phyloP scores from a whole-genome alignment of 1,139 yeast genomes.

The Saccharomyces hybrid region DNA sequence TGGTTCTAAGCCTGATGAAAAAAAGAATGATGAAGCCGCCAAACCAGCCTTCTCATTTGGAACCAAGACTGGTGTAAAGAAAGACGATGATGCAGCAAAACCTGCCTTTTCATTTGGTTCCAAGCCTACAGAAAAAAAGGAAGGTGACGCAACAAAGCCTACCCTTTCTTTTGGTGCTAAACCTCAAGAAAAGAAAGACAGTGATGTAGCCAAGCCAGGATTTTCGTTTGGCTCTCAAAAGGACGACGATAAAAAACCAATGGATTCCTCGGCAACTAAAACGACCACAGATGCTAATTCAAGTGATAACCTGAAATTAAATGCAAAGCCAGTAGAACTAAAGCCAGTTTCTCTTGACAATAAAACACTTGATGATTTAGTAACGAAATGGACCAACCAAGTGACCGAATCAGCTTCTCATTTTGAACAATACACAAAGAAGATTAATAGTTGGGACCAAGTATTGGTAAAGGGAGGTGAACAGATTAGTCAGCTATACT shows the following conservation, averaged over 20 bases:
- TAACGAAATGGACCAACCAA: slow-evolving; percentile 89
- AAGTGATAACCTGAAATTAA: slow-evolving; percentile 8
- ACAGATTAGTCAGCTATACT: slow-evolving; percentile 68
- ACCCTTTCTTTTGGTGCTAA: slow-evolving; percentile 23
- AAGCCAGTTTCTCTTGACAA: slow-evolving; percentile 76
- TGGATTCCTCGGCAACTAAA: slow-evolving; percentile 17
- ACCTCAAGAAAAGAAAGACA: slow-evolving; percentile 16
- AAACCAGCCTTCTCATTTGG: slow-evolving; percentile 30
- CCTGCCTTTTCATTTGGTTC: slow-evolving; percentile 22
- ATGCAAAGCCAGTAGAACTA: slow-evolving; percentile 47
- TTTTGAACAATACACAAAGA: slow-evolving; percentile 64
- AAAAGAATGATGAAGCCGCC: slow-evolving; percentile 21
- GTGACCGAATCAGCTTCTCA: slow-evolving; percentile 63
- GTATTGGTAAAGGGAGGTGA: slow-evolving; percentile 79
- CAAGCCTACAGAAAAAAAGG: slow-evolving; percentile 5
- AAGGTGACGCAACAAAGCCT: slow-evolving; percentile 19
- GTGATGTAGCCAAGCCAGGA: slow-evolving; percentile 19
- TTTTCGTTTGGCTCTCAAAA: slow-evolving; percentile 29
- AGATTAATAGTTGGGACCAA: slow-evolving; percentile 55
- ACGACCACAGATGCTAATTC: slow-evolving; percentile 9
- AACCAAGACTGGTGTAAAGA: slow-evolving; percentile 17
- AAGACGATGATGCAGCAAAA: slow-evolving; percentile 8
- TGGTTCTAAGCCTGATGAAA: slow-evolving; percentile 18
- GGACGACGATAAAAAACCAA: slow-evolving; percentile 19
- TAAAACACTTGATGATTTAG: slow-evolving; percentile 85